A percentile compares a stretch with the other conserved stretches of the same genome.
These are phyloP conservation scores for Daldinia childiae DNA, from an alignment of 495 filamentous ascomycete species.

Conservation along the genomic window DNA sequence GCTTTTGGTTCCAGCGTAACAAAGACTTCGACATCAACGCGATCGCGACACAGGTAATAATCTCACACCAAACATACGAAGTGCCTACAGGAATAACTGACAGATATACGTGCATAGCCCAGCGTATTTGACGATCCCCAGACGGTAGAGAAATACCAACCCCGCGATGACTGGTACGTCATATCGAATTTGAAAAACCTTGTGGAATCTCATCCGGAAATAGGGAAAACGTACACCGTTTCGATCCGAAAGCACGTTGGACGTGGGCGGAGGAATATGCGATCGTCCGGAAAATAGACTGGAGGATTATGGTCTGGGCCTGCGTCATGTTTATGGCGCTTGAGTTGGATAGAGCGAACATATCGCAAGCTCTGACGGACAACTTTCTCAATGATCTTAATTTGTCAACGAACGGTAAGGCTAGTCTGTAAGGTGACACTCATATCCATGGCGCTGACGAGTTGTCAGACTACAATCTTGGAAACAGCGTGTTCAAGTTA, in stretches of 20 bases:
- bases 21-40: constrained; percentile 59
- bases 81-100: background rate
- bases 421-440: background rate
- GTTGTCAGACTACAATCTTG: constrained; percentile 69
- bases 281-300: constrained; percentile 64
- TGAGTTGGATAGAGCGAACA: constrained; percentile 79
- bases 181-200: background rate
- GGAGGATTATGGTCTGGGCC: constrained; percentile 60
- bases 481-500: constrained; percentile 75
- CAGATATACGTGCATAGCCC: constrained; percentile 25
- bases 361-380: constrained; percentile 75
- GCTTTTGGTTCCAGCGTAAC: constrained; percentile 57
- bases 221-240: constrained; percentile 68
- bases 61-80: background rate
- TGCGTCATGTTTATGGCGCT: constrained; percentile 86
- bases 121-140: constrained; percentile 58
- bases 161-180: constrained; percentile 58
- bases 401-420: constrained; percentile 70
- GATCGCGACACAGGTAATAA: constrained; percentile 63
- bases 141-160: constrained; percentile 61
- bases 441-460: constrained; percentile 14
- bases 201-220: background rate
- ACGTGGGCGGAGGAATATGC: constrained; percentile 72
- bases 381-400: constrained; percentile 69
- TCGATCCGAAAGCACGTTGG: constrained; percentile 79